These are phyloP conservation scores for Moringa oleifera DNA, from an alignment of 345 rosid genomes.

Conservation along the genomic window DNA sequence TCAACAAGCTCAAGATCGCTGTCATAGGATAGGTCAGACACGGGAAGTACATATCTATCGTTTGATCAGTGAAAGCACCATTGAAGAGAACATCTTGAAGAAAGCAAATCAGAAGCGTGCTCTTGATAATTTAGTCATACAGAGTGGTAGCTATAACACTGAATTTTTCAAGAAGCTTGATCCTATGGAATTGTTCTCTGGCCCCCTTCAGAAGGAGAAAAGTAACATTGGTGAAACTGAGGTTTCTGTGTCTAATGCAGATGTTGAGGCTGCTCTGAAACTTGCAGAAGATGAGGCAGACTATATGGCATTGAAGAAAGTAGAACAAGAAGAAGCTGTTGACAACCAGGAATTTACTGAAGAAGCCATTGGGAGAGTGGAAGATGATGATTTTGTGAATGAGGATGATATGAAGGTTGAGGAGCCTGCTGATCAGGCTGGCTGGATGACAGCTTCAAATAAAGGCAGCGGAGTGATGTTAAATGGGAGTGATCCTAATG, in stretches of 20 bases:
- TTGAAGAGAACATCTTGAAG: constrained; percentile 96
- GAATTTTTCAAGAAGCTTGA: constrained; percentile 99
- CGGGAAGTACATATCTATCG: constrained; percentile 98
- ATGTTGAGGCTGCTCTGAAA: constrained; percentile 97
- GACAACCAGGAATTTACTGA: constrained; percentile 98
- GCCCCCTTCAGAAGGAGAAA: constrained; percentile 55
- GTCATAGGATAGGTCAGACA: constrained; percentile 99
- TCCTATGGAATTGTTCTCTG: constrained; percentile 94
- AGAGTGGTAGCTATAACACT: constrained; percentile 95
- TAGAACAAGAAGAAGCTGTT: constrained; percentile 98
- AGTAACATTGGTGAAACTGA: constrained; percentile 36
- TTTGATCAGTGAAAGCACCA: constrained; percentile 95
- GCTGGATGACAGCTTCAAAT: constrained; percentile 22
- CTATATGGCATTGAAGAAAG: constrained; percentile 98
- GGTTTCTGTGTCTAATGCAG: constrained; percentile 72
- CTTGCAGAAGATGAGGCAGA: constrained; percentile 99
- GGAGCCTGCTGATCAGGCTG: constrained; percentile 60
- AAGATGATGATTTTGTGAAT: constrained; percentile 82
- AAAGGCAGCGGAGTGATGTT: constrained; percentile 37
- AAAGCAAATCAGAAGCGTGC: constrained; percentile 99
- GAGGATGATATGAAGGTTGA: constrained; percentile 82
- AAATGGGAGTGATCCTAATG: constrained; percentile 31
- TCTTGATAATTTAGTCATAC: constrained; percentile 95
- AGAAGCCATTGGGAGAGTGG: constrained; percentile 80
- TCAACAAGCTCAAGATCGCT: constrained; percentile 99